Conservation (phyloP, 192 early-diverging fungal species). For the Linnemannia elongata region DNA sequence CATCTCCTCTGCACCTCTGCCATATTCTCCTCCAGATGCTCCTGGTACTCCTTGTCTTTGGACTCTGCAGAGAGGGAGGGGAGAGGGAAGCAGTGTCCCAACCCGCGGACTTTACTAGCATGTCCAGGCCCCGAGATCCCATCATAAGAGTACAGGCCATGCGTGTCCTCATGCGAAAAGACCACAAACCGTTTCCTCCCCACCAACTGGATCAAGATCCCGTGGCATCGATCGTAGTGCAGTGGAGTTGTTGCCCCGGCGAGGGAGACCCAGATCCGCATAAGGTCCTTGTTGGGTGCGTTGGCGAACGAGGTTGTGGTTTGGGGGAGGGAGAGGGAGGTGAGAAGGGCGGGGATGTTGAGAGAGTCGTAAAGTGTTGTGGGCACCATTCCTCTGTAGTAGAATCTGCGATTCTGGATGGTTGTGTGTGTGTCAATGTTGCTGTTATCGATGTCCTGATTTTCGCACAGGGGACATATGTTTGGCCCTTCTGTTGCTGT, state of each 20-base stretch:
- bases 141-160: conserved; percentile 57
- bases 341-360: conserved; percentile 25
- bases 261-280: conserved; percentile 61
- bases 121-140: conserved; percentile 62
- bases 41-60: not conserved
- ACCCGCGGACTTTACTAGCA: conserved; percentile 58
- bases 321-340: conserved; percentile 26
- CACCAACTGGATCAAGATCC: conserved; percentile 61
- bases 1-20: conserved; percentile 46
- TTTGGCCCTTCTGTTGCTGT: not conserved
- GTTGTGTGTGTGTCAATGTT: not conserved
- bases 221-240: conserved; percentile 69
- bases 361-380: conserved; percentile 26
- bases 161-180: conserved; percentile 61
- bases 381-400: conserved; percentile 53
- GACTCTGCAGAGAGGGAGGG: not conserved
- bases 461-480: conserved; percentile 22
- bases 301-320: conserved; percentile 14
- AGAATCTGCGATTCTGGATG: conserved; percentile 23
- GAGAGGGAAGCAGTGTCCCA: conserved; percentile 51
- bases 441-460: not conserved
- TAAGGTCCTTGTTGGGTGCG: conserved; percentile 49
- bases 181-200: conserved; percentile 64
- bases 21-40: conserved; percentile 23
- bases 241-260: conserved; percentile 63